These are phyloP conservation scores for Nissolia schottii DNA, from an alignment of 306 rosid species.

Conservation along the genomic window DNA sequence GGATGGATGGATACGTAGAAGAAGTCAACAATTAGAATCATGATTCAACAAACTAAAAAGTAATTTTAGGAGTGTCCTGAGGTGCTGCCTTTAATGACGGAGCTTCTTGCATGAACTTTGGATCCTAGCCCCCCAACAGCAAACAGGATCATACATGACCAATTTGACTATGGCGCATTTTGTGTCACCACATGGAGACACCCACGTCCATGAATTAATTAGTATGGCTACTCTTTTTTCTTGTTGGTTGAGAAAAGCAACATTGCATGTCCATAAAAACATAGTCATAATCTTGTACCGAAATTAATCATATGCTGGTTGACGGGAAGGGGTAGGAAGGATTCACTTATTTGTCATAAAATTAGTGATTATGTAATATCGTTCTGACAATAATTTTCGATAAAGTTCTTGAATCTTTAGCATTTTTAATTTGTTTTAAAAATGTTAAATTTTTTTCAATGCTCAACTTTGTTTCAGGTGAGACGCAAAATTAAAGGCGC, in stretches of 20 bases:
- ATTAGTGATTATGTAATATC: no score
- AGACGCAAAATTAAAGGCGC: no score
- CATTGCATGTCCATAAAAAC: no score
- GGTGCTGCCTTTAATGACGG: constrained; percentile 10
- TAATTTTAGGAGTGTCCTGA: not conserved
- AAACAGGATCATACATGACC: not conserved
- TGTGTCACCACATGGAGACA: not conserved
- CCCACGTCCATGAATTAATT: not conserved
- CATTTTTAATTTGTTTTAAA: not conserved
- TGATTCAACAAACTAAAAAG: not conserved
- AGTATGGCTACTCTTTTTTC: not conserved
- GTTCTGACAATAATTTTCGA: no score
- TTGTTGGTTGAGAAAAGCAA: not conserved
- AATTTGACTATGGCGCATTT: not conserved
- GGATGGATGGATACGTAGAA: not conserved
- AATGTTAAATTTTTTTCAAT: not conserved
- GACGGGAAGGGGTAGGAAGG: no score
- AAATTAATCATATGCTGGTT: no score
- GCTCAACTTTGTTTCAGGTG: not conserved
- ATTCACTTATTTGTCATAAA: no score
- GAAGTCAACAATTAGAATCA: constrained; percentile 17
- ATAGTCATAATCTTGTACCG: no score
- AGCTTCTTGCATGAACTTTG: constrained; percentile 15
- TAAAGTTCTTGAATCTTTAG: no score
- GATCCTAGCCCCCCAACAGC: constrained; percentile 22